Evolutionary conservation across 345 rosid genomes (phyloP).

Genomic region (Rubroshorea leprosula): DNA sequence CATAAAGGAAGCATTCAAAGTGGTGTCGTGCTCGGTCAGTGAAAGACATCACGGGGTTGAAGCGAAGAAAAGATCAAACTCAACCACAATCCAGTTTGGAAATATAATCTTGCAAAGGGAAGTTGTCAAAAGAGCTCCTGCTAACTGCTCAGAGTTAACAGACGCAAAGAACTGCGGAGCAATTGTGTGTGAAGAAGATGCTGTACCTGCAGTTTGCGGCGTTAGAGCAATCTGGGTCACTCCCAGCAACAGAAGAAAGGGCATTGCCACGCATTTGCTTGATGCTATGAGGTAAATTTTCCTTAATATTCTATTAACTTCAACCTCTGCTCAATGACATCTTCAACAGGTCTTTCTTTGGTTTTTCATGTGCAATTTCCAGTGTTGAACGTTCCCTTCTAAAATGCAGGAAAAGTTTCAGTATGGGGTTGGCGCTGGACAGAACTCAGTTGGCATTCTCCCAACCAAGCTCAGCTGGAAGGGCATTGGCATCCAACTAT

Average conservation of each 20-base stretch:
- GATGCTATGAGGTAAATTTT: conserved; percentile 76
- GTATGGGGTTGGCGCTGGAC: conserved; percentile 34
- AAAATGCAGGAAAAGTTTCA: conserved; percentile 59
- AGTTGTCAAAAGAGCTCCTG: conserved; percentile 32
- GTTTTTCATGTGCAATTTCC: neutral
- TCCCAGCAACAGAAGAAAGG: conserved; percentile 73
- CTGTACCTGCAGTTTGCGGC: conserved; percentile 59
- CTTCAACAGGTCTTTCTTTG: too few species aligned
- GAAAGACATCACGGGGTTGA: conserved; percentile 10
- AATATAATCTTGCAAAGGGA: conserved; percentile 51
- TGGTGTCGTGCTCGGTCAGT: conserved; percentile 32
- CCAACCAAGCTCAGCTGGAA: conserved; percentile 63
- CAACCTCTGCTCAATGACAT: neutral
- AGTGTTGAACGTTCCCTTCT: neutral
- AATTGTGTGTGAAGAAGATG: conserved; percentile 48
- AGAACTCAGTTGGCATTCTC: conserved; percentile 70
- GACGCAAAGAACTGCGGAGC: conserved; percentile 35
- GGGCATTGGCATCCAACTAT: conserved; percentile 55
- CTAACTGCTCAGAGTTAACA: conserved; percentile 14
- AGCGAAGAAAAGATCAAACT: conserved; percentile 24
- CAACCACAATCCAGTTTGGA: conserved; percentile 61
- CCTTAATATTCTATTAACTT: neutral
- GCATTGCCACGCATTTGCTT: conserved; percentile 59
- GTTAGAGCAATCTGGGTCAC: conserved; percentile 88
- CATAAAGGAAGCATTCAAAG: conserved; percentile 67